Conservation (phyloP, 192 early-diverging fungal species). For the Gryganskiella cystojenkinii region DNA sequence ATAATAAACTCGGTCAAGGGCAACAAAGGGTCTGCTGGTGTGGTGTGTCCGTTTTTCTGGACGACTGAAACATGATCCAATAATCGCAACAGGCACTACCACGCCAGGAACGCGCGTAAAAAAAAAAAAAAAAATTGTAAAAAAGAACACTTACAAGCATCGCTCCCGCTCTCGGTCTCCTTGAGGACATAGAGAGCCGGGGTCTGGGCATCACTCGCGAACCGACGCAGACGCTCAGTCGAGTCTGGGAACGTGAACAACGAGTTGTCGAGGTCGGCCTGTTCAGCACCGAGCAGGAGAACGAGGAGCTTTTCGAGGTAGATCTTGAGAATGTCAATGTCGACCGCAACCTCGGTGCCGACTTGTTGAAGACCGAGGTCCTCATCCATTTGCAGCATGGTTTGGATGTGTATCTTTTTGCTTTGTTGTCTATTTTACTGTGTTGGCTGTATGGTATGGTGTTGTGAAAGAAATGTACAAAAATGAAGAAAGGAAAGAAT, state of each 20-base stretch:
- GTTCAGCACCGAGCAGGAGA: slow-evolving; percentile 76
- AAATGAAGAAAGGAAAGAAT: slow-evolving; percentile 1
- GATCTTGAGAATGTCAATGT: slow-evolving; percentile 44
- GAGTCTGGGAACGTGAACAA: slow-evolving; percentile 75
- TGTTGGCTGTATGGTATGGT: slow-evolving; percentile 5
- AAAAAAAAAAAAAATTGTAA: background rate
- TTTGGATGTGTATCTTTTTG: background rate
- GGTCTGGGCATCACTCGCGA: slow-evolving; percentile 78
- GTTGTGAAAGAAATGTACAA: background rate
- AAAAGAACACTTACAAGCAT: slow-evolving; percentile 44
- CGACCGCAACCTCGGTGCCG: slow-evolving; percentile 34
- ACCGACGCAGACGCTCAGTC: slow-evolving; percentile 76
- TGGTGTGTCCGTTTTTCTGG: background rate
- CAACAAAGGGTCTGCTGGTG: background rate
- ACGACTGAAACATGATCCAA: background rate
- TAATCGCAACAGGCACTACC: background rate
- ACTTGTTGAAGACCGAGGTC: slow-evolving; percentile 42
- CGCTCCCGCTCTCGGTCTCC: slow-evolving; percentile 67
- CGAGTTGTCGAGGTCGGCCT: slow-evolving; percentile 65
- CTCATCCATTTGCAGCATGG: slow-evolving; percentile 45
- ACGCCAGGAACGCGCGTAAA: background rate
- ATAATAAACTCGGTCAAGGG: too few relatives aligned
- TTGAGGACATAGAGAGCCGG: slow-evolving; percentile 85
- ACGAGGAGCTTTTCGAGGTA: slow-evolving; percentile 80
- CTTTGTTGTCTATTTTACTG: background rate